A percentile compares a stretch with the other conserved stretches of the same genome.
phyloP scores from a whole-genome alignment of 768 basidiomycete genomes.

The Suillus tomentosus region DNA sequence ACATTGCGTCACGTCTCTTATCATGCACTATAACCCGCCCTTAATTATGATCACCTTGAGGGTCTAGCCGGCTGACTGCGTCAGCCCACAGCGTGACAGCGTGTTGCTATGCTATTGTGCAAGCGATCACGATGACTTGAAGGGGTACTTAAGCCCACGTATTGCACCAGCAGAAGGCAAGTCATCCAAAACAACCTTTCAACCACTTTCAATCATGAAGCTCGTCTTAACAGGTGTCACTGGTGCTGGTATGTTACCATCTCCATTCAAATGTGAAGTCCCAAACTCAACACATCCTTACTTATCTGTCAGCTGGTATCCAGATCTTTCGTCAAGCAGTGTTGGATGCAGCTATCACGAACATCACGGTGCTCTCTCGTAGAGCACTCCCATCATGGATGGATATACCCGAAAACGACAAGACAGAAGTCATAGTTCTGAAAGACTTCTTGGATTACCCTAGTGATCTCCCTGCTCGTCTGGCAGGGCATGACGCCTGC shows the following conservation, averaged over 20 bases:
- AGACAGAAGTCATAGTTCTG: conserved; percentile 35
- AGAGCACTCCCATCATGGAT: conserved; percentile 37
- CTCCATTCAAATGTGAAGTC: background rate
- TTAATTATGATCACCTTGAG: background rate
- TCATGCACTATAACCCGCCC: background rate
- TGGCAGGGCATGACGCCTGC: conserved; percentile 38
- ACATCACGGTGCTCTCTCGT: conserved; percentile 37
- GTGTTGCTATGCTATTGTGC: background rate
- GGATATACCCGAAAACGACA: conserved; percentile 25
- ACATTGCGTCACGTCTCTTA: too few species aligned
- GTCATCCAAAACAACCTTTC: background rate
- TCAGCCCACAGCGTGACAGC: background rate
- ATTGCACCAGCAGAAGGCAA: background rate
- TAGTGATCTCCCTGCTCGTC: conserved; percentile 26
- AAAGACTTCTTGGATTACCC: conserved; percentile 37
- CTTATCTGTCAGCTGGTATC: conserved; percentile 32
- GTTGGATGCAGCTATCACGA: conserved; percentile 28
- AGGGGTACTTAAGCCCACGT: background rate
- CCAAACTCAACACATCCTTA: background rate
- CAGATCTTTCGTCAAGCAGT: conserved; percentile 36
- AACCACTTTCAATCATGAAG: conserved; percentile 21
- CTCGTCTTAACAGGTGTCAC: conserved; percentile 37
- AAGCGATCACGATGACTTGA: background rate
- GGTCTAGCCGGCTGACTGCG: background rate
- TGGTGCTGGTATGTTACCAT: conserved; percentile 29